Conservation (phyloP, 2,329 filamentous ascomycete species). For the Colletotrichum siamense region DNA sequence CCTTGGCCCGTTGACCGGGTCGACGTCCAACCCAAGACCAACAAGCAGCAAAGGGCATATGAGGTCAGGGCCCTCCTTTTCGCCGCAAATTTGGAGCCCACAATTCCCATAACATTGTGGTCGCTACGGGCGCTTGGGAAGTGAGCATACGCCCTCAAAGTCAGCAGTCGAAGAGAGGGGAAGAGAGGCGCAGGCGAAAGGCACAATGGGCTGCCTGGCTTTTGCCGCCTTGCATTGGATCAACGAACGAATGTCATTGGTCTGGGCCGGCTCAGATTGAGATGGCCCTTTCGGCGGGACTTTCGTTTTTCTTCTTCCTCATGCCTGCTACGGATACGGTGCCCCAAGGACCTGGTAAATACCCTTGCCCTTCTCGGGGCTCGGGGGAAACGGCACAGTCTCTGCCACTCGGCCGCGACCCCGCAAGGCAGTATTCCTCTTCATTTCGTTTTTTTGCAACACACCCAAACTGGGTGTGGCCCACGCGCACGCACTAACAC, state of each 20-base stretch:
- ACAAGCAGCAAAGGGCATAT: not conserved
- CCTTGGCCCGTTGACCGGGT: conserved; percentile 11
- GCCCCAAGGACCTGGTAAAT: conserved; percentile 11
- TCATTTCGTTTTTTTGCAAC: not conserved
- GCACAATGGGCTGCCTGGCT: not conserved
- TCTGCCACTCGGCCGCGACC: not conserved
- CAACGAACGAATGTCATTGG: not conserved
- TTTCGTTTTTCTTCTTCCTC: not conserved
- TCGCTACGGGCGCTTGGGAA: not conserved
- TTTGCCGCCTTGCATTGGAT: not conserved
- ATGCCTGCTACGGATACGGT: not conserved
- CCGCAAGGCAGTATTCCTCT: conserved; percentile 12
- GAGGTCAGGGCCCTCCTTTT: not conserved
- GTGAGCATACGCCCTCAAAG: not conserved
- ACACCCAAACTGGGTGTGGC: not conserved
- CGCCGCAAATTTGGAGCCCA: not conserved
- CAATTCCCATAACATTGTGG: not conserved
- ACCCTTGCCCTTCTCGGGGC: not conserved
- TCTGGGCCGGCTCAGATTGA: not conserved
- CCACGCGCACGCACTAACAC: not conserved
- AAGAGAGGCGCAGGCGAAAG: not conserved
- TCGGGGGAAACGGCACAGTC: conserved; percentile 5
- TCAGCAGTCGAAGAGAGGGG: not conserved
- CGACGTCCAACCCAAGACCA: conserved; percentile 4
- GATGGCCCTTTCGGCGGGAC: not conserved